A percentile compares a stretch with the other conserved stretches of the same genome.
Evolutionary conservation across 169 alveolate species (phyloP).

Genomic region (Plasmodium blacklocki): DNA sequence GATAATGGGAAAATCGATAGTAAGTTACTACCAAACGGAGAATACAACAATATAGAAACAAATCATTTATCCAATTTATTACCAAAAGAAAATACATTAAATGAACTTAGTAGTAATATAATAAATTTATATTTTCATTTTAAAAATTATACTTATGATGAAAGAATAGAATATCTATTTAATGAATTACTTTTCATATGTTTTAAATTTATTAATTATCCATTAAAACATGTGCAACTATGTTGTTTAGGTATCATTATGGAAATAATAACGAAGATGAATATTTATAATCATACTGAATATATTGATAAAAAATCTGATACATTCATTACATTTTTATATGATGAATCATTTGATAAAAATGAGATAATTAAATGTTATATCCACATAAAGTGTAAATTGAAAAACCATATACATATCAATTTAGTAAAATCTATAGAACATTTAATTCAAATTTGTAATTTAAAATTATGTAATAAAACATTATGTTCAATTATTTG

Average conservation of each 20-base stretch:
- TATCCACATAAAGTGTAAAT: slow-evolving; percentile 44
- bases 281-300: slow-evolving; percentile 17
- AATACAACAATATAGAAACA: background rate
- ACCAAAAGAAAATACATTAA: background rate
- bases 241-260: slow-evolving; percentile 5
- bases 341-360: slow-evolving; percentile 30
- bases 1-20: background rate
- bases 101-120: slow-evolving; percentile 16
- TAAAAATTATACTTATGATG: background rate
- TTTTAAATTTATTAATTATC: slow-evolving; percentile 53
- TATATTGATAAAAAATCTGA: slow-evolving; percentile 39
- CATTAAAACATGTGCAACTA: slow-evolving; percentile 24
- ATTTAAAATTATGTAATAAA: slow-evolving; percentile 37
- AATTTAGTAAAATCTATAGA: slow-evolving; percentile 35
- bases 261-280: slow-evolving; percentile 14
- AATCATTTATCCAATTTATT: background rate
- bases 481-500: slow-evolving; percentile 26
- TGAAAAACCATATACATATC: slow-evolving; percentile 25
- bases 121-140: slow-evolving; percentile 4
- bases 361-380: slow-evolving; percentile 28
- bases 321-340: slow-evolving; percentile 22
- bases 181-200: slow-evolving; percentile 54
- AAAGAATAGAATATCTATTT: slow-evolving; percentile 28
- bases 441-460: slow-evolving; percentile 17
- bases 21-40: background rate